Conservation (phyloP, 345 rosid species). For the Populus simonii region DNA sequence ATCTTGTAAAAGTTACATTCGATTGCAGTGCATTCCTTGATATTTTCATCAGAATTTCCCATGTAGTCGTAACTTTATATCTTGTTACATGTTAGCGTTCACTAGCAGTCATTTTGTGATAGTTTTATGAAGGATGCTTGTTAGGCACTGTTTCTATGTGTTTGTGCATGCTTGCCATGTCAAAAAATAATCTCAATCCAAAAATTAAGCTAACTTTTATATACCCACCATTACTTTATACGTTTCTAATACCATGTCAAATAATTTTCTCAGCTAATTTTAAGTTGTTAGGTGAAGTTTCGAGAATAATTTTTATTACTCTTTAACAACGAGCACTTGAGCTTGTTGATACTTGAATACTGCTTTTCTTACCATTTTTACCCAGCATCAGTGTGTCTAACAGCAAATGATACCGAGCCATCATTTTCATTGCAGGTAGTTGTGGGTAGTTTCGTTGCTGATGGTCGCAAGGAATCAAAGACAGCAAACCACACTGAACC, state of each 20-base stretch:
- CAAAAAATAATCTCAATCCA: too few relatives aligned
- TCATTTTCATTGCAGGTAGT: constrained; percentile 45
- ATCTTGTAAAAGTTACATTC: background rate
- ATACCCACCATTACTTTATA: too few relatives aligned
- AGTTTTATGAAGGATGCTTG: background rate
- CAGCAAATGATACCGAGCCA: background rate
- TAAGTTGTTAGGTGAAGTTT: too few relatives aligned
- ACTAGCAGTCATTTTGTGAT: background rate
- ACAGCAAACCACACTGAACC: constrained; percentile 36
- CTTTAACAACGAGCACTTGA: background rate
- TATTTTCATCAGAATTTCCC: background rate
- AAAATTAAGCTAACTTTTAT: too few relatives aligned
- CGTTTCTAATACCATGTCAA: too few relatives aligned
- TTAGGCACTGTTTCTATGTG: background rate
- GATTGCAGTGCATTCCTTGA: background rate
- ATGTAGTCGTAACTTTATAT: background rate
- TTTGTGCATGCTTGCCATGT: too few relatives aligned
- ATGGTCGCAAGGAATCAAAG: constrained; percentile 46
- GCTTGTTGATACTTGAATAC: background rate
- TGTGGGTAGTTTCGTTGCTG: constrained; percentile 63
- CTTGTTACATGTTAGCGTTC: background rate
- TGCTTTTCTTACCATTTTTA: background rate
- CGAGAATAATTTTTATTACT: too few relatives aligned
- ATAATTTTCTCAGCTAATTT: too few relatives aligned
- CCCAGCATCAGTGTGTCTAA: background rate